These are phyloP conservation scores for Globisporangium solare DNA, from an alignment of 352 stramenopile genomes.

Conservation along the genomic window DNA sequence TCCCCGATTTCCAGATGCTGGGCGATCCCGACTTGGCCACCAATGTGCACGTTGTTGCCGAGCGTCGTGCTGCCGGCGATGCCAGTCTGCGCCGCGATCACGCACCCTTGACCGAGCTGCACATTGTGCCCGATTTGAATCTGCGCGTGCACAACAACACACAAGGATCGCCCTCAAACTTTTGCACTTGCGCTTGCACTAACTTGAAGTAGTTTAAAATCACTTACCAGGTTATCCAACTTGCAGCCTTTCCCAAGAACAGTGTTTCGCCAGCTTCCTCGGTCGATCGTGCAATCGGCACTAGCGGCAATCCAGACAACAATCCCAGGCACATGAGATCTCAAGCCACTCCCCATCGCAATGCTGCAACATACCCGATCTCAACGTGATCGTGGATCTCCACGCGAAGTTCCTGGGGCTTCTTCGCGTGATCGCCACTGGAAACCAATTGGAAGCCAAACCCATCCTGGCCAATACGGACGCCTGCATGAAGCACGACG, in stretches of 20 bases:
- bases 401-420: slow-evolving; percentile 72
- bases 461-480: slow-evolving; percentile 72
- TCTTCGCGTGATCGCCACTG: slow-evolving; percentile 65
- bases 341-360: too few species aligned
- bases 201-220: background rate
- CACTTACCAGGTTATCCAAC: slow-evolving; percentile 71
- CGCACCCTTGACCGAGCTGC: slow-evolving; percentile 60
- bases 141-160: slow-evolving; percentile 17
- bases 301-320: slow-evolving; percentile 15
- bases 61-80: slow-evolving; percentile 82
- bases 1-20: slow-evolving; percentile 77
- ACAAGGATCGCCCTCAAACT: background rate
- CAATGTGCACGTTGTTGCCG: slow-evolving; percentile 69
- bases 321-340: background rate
- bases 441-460: slow-evolving; percentile 76
- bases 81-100: slow-evolving; percentile 75
- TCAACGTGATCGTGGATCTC: slow-evolving; percentile 81
- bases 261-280: slow-evolving; percentile 83
- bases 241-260: slow-evolving; percentile 68
- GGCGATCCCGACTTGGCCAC: slow-evolving; percentile 78
- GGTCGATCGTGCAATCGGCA: slow-evolving; percentile 76
- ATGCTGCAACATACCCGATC: slow-evolving; percentile 46
- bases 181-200: background rate
- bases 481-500: slow-evolving; percentile 70
- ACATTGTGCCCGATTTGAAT: slow-evolving; percentile 88